Base-by-base conservation (phyloP, 345 rosid species). In the Chamaenerion angustifolium region DNA sequence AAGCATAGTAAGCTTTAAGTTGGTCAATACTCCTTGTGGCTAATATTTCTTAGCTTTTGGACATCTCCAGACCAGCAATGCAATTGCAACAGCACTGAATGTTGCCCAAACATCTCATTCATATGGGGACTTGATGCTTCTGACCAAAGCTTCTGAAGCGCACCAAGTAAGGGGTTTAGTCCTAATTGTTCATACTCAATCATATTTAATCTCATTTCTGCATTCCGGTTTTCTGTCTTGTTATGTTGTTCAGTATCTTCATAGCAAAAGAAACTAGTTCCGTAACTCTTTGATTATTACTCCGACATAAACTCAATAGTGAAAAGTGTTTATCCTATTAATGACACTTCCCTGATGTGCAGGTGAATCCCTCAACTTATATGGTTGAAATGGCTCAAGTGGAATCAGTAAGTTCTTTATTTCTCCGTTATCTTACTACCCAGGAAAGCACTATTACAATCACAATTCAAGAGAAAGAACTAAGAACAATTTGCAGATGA, bases 341-440 rank as follows among this genome's bases (percentile, higher is more conserved):
- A 6, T 21, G 11, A 31, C 11, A 6, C 2, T 12, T 3, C 3
- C 0, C 23, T 42, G 25, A 41, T 21, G 47, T 75, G 61, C 81
- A 92, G 98, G 90, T 66, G 67, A 87, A 82, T 10, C 76, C 90
- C 43, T 75, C 90, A 37, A 78, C 35, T 76, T 92, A 70, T 74
- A 75, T 87, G 93, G 96, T 84, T 67, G 98, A 92, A 73, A 92
- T 87, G 98, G 95, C 98, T 1, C 75, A 54, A 72, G 78, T 84
- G 65, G 80, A 78, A 62, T 78, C 95, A 4, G 98, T 92, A 68
- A 74, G 87, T 76, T 54, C 12, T 40, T 18, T 42, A 21, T 23
- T 45, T 18, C 45, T 58, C 17, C 16, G 11, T 27, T 40, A 48
- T 23, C 42, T 17, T 41, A 18, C 43, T 44, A 19, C n/a, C 46